phyloP scores from a whole-genome alignment of 345 rosid species.

The Syzygium aromaticum region DNA sequence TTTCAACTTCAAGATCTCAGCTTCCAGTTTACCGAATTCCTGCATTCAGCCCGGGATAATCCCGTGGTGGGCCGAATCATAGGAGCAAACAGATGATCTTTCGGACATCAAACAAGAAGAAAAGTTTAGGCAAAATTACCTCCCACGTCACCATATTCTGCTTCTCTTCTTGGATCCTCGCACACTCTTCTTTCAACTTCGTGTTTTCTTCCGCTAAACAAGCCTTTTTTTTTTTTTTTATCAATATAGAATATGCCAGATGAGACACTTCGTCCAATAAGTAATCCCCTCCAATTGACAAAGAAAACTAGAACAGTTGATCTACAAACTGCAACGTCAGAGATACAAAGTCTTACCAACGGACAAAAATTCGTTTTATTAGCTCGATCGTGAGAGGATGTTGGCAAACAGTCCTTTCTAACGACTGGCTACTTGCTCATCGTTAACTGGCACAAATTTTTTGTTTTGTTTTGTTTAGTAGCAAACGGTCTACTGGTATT shows the following conservation, averaged over 20 bases:
- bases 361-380: neutral
- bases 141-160: slow-evolving; percentile 1
- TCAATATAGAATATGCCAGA: neutral
- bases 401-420: neutral
- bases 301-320: neutral
- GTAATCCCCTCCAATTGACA: neutral
- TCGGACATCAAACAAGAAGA: neutral
- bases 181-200: neutral
- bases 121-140: neutral
- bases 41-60: neutral
- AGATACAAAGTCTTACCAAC: neutral
- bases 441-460: neutral
- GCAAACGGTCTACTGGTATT: neutral
- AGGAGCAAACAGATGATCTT: neutral
- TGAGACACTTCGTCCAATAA: neutral
- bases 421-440: neutral
- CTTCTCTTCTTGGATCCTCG: slow-evolving; percentile 2
- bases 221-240: neutral
- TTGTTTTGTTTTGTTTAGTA: neutral
- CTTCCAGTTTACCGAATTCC: slow-evolving; percentile 4
- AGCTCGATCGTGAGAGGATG: neutral
- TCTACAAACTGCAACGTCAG: neutral
- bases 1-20: neutral
- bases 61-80: neutral
- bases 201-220: neutral